Evolutionary conservation across 2,329 filamentous ascomycete species (phyloP), one percentile per base, ranked within the genome.

Genomic region (Aspergillus brasiliensis): DNA sequence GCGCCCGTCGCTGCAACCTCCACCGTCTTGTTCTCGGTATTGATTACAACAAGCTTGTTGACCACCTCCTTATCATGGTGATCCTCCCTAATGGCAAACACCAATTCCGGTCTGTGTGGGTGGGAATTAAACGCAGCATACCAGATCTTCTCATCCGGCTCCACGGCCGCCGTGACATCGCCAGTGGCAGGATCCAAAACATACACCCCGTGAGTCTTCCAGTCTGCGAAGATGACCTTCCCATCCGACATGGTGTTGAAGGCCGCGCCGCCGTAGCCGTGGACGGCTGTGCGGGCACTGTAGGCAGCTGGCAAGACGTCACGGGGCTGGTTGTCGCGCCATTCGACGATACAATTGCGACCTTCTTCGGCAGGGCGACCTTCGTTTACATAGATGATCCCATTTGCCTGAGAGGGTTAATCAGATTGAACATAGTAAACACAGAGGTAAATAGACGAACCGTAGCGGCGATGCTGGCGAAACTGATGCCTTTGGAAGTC

Each of bases 1-100:
- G 81, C 79, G 0, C 78, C 81, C 5, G 73, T 61, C 0, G 76
- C 75, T 3, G 84, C 65, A 1, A 77, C 67, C 27, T 68, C 74
- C 2, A 81, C 75, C 8, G 76, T 68, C 1, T 67, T 68, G 10
- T 62, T 62, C 5, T 60, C 56, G 5, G 65, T 57, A 51, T 74
- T 62, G 42, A 76, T 71, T 1, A 67, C 67, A 1, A 75, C 71
- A n/a, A 76, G 42, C 10, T 61, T 65, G 37, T 78, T 73, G 8
- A 77, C 65, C 17, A 65, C 65, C 8, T 65, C 68, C 28, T 68
- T 64, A 0, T 59, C 73, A 2, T 77, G 68, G 58, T 84, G 83
- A 34, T 84, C 81, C 65, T 86, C 84, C 61, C 83, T 73, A n/a
- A 82, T 76, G 0, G 83, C 82, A 10, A 86, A 64, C 2, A 84